A percentile compares a stretch with the other conserved stretches of the same genome.
Conservation (phyloP, 371 early-diverging fungal species). For the Blakeslea trispora region DNA sequence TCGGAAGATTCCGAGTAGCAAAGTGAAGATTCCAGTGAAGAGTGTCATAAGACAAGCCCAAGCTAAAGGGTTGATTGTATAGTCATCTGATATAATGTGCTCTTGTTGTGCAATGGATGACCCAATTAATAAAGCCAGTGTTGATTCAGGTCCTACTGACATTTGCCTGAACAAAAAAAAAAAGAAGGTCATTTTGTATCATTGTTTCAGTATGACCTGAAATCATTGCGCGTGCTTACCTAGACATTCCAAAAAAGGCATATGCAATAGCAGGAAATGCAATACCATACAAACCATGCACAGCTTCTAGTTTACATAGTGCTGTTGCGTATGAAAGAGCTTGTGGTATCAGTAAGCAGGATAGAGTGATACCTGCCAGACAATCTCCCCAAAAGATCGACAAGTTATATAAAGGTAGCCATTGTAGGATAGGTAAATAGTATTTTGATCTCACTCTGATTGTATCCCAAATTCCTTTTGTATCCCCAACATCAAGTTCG, state of each 20-base stretch:
- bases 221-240: constrained; percentile 40
- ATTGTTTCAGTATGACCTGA: not conserved
- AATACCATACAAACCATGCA: constrained; percentile 87
- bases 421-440: constrained; percentile 88
- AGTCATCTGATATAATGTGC: constrained; percentile 21
- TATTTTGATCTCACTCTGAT: constrained; percentile 71
- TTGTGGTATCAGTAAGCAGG: constrained; percentile 88
- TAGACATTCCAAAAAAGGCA: constrained; percentile 85
- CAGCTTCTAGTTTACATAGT: constrained; percentile 81
- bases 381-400: constrained; percentile 64
- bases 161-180: constrained; percentile 69
- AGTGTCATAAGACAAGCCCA: constrained; percentile 76
- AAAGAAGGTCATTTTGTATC: not conserved
- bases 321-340: constrained; percentile 89
- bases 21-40: constrained; percentile 87
- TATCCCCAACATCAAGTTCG: constrained; percentile 22
- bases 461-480: constrained; percentile 39
- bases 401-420: constrained; percentile 81
- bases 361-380: constrained; percentile 87
- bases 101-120: constrained; percentile 65
- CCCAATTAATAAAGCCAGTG: constrained; percentile 87
- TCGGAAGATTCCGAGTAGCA: constrained; percentile 87
- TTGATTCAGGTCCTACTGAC: constrained; percentile 92
- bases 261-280: constrained; percentile 85
- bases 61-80: constrained; percentile 50